Conservation (phyloP, 768 basidiomycete species). For the Leucocoprinus leucothites region DNA sequence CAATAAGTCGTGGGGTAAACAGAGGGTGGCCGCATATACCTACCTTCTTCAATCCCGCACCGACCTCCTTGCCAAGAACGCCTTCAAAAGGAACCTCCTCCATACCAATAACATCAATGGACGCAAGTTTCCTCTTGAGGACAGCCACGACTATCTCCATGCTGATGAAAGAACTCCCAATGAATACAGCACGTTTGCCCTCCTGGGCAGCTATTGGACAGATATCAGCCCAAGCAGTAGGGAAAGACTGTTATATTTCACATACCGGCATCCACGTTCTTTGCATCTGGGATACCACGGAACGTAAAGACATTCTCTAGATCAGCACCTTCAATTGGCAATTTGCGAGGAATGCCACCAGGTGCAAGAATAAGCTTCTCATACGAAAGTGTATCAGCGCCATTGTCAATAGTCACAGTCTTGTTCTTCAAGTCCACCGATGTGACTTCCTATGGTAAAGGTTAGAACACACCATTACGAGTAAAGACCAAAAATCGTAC, state of each 20-base stretch:
- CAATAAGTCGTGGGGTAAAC: not conserved
- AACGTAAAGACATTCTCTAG: conserved; percentile 78
- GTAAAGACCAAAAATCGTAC: conserved; percentile 29
- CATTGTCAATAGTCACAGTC: conserved; percentile 56
- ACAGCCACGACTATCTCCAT: conserved; percentile 89
- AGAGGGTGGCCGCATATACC: not conserved
- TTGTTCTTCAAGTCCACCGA: conserved; percentile 62
- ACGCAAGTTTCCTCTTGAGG: conserved; percentile 69
- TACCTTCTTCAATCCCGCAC: conserved; percentile 74
- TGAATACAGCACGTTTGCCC: conserved; percentile 74
- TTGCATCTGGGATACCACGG: conserved; percentile 65
- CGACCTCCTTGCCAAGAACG: conserved; percentile 81
- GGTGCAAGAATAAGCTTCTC: conserved; percentile 79
- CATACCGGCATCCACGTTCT: conserved; percentile 68
- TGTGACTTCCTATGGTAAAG: conserved; percentile 54
- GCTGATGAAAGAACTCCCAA: conserved; percentile 89
- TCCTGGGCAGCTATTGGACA: conserved; percentile 53
- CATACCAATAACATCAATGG: conserved; percentile 83
- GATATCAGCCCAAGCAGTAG: conserved; percentile 6
- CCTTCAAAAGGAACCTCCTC: conserved; percentile 76
- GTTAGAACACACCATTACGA: not conserved
- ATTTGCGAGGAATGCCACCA: conserved; percentile 67
- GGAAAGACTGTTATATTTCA: not conserved
- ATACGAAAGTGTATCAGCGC: conserved; percentile 61
- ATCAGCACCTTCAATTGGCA: conserved; percentile 75